Conservation (phyloP, 192 early-diverging fungal genomes). For the Umbelopsis sp. region DNA sequence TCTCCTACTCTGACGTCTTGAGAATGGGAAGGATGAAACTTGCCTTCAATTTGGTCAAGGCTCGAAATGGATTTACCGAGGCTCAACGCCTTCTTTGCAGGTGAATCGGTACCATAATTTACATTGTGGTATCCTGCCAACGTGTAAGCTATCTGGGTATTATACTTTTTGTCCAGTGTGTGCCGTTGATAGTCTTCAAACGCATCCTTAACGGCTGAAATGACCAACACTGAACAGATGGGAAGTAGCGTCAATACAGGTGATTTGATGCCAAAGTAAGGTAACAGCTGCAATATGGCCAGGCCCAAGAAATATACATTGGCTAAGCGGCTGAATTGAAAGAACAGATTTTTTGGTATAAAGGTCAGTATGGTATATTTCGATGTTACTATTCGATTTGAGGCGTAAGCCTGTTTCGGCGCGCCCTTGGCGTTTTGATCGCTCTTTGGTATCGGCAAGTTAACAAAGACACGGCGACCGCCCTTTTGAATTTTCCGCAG, state of each 20-base stretch:
- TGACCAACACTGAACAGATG: conserved; percentile 76
- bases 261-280: conserved; percentile 77
- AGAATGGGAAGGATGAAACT: conserved; percentile 24
- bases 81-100: neutral
- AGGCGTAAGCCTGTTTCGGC: conserved; percentile 57
- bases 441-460: conserved; percentile 59
- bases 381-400: conserved; percentile 88
- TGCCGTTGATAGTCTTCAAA: conserved; percentile 90
- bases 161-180: conserved; percentile 80
- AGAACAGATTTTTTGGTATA: conserved; percentile 89
- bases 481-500: conserved; percentile 47
- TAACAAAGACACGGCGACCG: conserved; percentile 63
- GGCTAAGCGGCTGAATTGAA: conserved; percentile 85
- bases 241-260: conserved; percentile 82
- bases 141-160: conserved; percentile 61
- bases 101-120: conserved; percentile 41
- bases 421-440: conserved; percentile 56
- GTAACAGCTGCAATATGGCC: conserved; percentile 81
- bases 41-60: neutral
- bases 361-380: conserved; percentile 89
- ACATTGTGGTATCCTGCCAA: conserved; percentile 49
- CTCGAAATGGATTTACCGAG: neutral
- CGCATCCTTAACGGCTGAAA: conserved; percentile 86
- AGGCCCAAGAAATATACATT: conserved; percentile 89
- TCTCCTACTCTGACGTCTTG: conserved; percentile 82